These are phyloP conservation scores for Oehlia diaphana DNA, from an alignment of 192 early-diverging fungal genomes.

Conservation along the genomic window DNA sequence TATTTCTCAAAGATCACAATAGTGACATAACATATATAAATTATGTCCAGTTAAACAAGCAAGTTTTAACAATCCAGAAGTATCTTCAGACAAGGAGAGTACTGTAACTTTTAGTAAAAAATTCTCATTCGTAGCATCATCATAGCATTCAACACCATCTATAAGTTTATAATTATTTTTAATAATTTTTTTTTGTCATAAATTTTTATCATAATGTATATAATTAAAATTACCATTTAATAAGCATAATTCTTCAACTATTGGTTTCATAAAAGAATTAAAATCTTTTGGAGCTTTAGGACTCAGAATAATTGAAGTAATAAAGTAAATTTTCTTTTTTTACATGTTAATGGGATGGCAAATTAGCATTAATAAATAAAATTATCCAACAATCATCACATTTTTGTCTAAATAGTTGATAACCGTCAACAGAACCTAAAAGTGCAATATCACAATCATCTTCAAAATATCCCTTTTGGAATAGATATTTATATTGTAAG, in stretches of 20 bases:
- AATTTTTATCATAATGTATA: too few relatives aligned
- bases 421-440: constrained; percentile 1
- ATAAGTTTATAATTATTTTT: too few relatives aligned
- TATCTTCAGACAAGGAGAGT: not conserved
- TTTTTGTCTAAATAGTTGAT: constrained; percentile 1
- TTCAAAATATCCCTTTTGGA: not conserved
- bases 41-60: not conserved
- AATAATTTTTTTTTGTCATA: too few relatives aligned
- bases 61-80: not conserved
- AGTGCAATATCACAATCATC: not conserved
- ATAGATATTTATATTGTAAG: not conserved
- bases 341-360: not conserved
- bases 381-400: not conserved
- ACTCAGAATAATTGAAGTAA: not conserved
- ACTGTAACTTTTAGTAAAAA: not conserved
- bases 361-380: constrained; percentile 2
- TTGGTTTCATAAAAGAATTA: not conserved
- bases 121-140: not conserved
- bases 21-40: not conserved
- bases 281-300: constrained; percentile 4
- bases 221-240: not conserved
- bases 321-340: constrained; percentile 11
- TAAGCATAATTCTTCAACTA: not conserved
- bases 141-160: not conserved
- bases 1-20: not conserved